phyloP scores from a whole-genome alignment of 2,329 filamentous ascomycete species.

The Piedraia hortae region DNA sequence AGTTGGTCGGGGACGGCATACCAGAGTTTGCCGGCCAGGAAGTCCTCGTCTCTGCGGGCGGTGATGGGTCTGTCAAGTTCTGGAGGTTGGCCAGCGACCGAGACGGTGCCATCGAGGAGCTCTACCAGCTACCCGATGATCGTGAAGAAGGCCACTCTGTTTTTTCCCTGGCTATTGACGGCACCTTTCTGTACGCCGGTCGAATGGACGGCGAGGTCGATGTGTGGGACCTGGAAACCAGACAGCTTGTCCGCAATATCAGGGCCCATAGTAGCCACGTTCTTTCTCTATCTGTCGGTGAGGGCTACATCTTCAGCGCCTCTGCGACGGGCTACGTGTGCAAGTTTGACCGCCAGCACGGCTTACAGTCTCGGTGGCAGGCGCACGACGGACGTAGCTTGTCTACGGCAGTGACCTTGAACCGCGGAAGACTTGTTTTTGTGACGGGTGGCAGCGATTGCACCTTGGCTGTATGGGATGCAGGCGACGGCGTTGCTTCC shows the following conservation, averaged over 20 bases:
- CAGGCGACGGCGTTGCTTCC: conserved; percentile 28
- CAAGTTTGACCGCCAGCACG: conserved; percentile 59
- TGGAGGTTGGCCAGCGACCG: conserved; percentile 46
- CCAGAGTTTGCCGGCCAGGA: conserved; percentile 44
- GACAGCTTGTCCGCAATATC: conserved; percentile 67
- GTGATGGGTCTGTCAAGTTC: conserved; percentile 83
- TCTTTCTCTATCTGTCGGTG: conserved; percentile 62
- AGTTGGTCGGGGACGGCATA: conserved; percentile 49
- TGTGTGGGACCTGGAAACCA: conserved; percentile 88
- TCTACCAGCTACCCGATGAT: conserved; percentile 37
- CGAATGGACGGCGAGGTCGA: conserved; percentile 71
- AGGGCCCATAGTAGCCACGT: conserved; percentile 58
- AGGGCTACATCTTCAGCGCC: conserved; percentile 63
- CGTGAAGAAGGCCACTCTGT: conserved; percentile 30
- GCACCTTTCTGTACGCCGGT: conserved; percentile 77
- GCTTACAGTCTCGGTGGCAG: conserved; percentile 48
- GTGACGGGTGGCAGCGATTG: conserved; percentile 88
- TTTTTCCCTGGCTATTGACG: conserved; percentile 61
- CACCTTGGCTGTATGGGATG: conserved; percentile 66
- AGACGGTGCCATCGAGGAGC: conserved; percentile 36
- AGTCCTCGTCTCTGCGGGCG: conserved; percentile 67
- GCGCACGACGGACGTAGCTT: conserved; percentile 73
- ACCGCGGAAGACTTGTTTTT: conserved; percentile 51
- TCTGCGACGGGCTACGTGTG: conserved; percentile 52
- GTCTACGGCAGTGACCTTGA: conserved; percentile 47